Evolutionary conservation across 257 asterid genomes (phyloP).

Genomic region (Nemophila menziesii): DNA sequence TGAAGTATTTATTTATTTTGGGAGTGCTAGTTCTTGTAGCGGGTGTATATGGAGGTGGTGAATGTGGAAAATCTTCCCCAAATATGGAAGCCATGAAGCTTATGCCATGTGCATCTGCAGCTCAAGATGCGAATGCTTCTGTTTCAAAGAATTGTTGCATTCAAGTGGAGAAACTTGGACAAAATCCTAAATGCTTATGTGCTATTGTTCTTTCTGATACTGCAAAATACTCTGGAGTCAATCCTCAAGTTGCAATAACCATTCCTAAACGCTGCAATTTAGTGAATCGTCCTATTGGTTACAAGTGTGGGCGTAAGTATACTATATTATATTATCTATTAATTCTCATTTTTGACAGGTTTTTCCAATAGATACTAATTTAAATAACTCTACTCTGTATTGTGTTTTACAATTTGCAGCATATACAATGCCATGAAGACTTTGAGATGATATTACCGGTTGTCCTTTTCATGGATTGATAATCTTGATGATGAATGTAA

Average conservation of each 20-base stretch:
- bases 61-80: slow-evolving; percentile 47
- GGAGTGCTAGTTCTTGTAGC: slow-evolving; percentile 17
- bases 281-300: too few relatives aligned
- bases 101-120: slow-evolving; percentile 53
- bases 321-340: too few relatives aligned
- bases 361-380: too few relatives aligned
- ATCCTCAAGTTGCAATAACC: slow-evolving; percentile 44
- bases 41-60: slow-evolving; percentile 39
- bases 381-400: too few relatives aligned
- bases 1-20: slow-evolving; percentile 20
- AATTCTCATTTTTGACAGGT: neutral
- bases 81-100: too few relatives aligned
- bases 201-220: slow-evolving; percentile 58
- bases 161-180: slow-evolving; percentile 39
- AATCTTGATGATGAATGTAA: too few relatives aligned
- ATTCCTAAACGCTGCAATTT: too few relatives aligned
- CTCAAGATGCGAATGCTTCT: slow-evolving; percentile 25
- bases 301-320: slow-evolving; percentile 37
- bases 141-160: slow-evolving; percentile 40
- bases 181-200: slow-evolving; percentile 54
- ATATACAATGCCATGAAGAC: slow-evolving; percentile 42
- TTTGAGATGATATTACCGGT: slow-evolving; percentile 9
- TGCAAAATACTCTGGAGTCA: slow-evolving; percentile 44
- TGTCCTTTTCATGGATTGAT: neutral
- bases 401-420: slow-evolving; percentile 22